Percentiles rank a stretch among this genome's conserved stretches.
Conservation (phyloP, 805 yeast species). For the Candida pseudoglaebosa region DNA sequence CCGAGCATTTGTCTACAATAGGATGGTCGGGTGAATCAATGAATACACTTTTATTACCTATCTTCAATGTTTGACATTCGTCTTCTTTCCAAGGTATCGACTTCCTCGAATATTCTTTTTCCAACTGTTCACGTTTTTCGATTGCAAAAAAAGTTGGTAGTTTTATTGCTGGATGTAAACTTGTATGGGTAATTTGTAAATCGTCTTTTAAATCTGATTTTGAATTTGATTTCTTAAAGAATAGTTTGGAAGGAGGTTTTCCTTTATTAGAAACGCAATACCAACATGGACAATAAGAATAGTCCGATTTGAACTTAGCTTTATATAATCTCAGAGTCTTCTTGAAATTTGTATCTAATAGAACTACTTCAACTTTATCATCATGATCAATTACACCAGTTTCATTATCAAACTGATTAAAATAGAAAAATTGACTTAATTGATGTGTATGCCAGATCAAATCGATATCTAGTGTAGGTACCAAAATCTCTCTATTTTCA, state of each 20-base stretch:
- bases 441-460: slow-evolving; percentile 13
- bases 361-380: slow-evolving; percentile 20
- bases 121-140: slow-evolving; percentile 1
- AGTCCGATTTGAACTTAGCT: slow-evolving; percentile 11
- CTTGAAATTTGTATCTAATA: slow-evolving; percentile 14
- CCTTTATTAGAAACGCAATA: slow-evolving; percentile 11
- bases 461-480: slow-evolving; percentile 12
- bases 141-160: slow-evolving; percentile 8
- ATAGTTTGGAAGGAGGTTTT: slow-evolving; percentile 5
- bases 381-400: slow-evolving; percentile 18
- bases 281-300: slow-evolving; percentile 20
- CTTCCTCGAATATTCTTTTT: slow-evolving; percentile 6
- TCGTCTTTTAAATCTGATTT: slow-evolving; percentile 4
- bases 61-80: not conserved
- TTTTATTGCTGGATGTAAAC: slow-evolving; percentile 12
- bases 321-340: slow-evolving; percentile 15
- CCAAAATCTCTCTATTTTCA: slow-evolving; percentile 5
- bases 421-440: slow-evolving; percentile 4
- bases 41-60: not conserved
- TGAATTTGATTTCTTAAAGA: slow-evolving; percentile 6
- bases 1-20: not conserved
- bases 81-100: slow-evolving; percentile 5
- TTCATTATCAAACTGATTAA: slow-evolving; percentile 8
- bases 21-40: not conserved
- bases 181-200: slow-evolving; percentile 7